Base-by-base conservation (phyloP, 2,329 filamentous ascomycete genomes). In the Ambrosiella xylebori region DNA sequence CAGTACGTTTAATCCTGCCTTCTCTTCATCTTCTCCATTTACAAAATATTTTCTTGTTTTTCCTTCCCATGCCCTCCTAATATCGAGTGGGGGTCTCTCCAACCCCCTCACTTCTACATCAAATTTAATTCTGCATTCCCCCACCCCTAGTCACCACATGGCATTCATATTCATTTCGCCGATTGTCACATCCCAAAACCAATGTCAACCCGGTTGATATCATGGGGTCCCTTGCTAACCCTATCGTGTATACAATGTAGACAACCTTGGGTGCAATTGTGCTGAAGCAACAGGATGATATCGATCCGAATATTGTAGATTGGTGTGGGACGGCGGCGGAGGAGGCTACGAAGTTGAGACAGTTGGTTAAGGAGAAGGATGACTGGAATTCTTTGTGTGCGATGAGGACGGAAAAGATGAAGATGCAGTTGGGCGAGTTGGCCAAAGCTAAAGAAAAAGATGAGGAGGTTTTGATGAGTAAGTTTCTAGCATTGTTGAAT, bases 401-500 rank as follows among this genome's bases (percentile, higher is more conserved):
- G 63, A 68, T 73, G 50, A 74, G 76, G 2, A 74, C 86, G 35
- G 68, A 71, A 3, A 77, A 79, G 64, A 74, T 90, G 37, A 77
- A 77, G 63, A 70, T 70, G 3, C 82, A 85, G 64, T 71, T 89
- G 0, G 76, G 84, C 3, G 82, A 86, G 63, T 75, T 90, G 13
- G 74, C 83, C 52, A 73, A 74, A 57, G 74, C 80, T 12, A 89
- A 89, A 66, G 74, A 78, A 52, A 77, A 79, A 15, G 77, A 87
- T 61, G 85, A 90, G 68, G 74, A 75, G 1, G 75, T 76, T 15
- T 70, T 90, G 58, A 69, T 90, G 1, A 77, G 79, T 61, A 88
- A 87, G 66, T 88, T 88, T 64, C 76, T 79, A 57, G 73, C 79
- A 58, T 71, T 91, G 1, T 71, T 90, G 1, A 90, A 90, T 64